phyloP scores from a whole-genome alignment of 495 filamentous ascomycete species.

The Lepraria neglecta region DNA sequence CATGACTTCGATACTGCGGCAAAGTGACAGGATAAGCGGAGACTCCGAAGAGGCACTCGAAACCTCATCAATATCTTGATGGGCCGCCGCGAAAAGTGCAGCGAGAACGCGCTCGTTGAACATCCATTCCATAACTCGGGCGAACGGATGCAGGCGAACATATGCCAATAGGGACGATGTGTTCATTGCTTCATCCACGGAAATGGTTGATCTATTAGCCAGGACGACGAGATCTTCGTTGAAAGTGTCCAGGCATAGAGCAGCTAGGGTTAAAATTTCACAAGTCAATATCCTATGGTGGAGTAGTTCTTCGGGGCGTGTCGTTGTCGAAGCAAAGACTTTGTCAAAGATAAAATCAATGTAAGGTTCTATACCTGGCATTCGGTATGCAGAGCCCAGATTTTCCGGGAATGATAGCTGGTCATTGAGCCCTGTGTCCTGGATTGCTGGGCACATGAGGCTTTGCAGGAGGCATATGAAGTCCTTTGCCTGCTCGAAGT shows the following conservation, averaged over 20 bases:
- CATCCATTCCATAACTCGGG: conserved; percentile 92
- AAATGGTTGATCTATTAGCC: conserved; percentile 63
- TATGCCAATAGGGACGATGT: conserved; percentile 68
- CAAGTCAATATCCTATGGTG: conserved; percentile 66
- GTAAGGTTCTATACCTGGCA: conserved; percentile 84
- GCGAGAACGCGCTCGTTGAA: conserved; percentile 85
- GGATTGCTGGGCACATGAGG: conserved; percentile 56
- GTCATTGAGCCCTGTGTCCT: conserved; percentile 57
- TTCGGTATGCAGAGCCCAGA: conserved; percentile 70
- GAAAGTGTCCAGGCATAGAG: conserved; percentile 69
- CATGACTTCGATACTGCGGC: conserved; percentile 73
- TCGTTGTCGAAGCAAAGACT: conserved; percentile 57
- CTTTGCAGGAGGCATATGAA: conserved; percentile 68
- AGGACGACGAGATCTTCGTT: conserved; percentile 86
- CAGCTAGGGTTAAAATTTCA: conserved; percentile 72
- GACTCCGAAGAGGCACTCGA: conserved; percentile 61
- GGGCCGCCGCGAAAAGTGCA: conserved; percentile 66
- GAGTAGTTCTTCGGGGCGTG: conserved; percentile 51
- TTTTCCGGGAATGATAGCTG: conserved; percentile 79
- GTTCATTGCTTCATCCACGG: conserved; percentile 65
- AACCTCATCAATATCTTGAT: conserved; percentile 63
- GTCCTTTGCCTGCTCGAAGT: conserved; percentile 74
- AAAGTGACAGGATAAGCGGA: conserved; percentile 64
- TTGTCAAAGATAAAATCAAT: conserved; percentile 79
- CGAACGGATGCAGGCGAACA: conserved; percentile 80